Evolutionary conservation across 1,284 basidiomycete genomes (phyloP), one percentile per base, ranked within the genome.

Genomic region (Trametes hirsuta): DNA sequence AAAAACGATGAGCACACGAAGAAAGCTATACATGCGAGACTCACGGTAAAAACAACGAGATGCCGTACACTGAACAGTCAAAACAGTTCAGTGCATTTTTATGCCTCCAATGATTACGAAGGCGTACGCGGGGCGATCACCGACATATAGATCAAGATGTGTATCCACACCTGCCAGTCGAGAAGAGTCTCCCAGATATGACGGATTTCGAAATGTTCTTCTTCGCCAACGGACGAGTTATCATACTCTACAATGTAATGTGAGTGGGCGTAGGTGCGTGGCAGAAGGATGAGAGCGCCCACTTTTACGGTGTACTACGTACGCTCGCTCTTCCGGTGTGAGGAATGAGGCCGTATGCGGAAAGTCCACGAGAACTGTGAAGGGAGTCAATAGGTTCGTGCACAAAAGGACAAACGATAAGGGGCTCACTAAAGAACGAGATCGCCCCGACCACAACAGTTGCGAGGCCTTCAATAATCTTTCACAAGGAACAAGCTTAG

Each of bases 131-230:
- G 87, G 2, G 72, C 78, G 50, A 86, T 71, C 50, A 89, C 73
- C 0, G 84, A 84, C 74, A 89, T 80, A 67, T 84, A 88, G 21
- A 87, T 77, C 48, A 86, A 66, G n/a, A 85, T 80, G 57, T 85
- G 83, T 5, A 85, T 53, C 79, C 81, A 87, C 12, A 85, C 77
- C 72, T 91, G 88, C 88, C 88, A 90, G 66, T 89, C 87, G 0
- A 66, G 68, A 22, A 89, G 66, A 0, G 86, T 85, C 22, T 81
- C 76, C 70, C 76, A 72, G 34, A 90, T 68, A 68, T 88, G 84
- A 5, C 81, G 75, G 51, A 77, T 59, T 14, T 79, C 76, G 63
- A 87, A 87, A 40, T 77, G 75, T 56, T 89, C 86, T 58, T 86
- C 86, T 66, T 90, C 88, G 1, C 85, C 86, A 0, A 87, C 85